Evolutionary conservation across 768 basidiomycete genomes (phyloP).

Genomic region (Pholiota microspora): DNA sequence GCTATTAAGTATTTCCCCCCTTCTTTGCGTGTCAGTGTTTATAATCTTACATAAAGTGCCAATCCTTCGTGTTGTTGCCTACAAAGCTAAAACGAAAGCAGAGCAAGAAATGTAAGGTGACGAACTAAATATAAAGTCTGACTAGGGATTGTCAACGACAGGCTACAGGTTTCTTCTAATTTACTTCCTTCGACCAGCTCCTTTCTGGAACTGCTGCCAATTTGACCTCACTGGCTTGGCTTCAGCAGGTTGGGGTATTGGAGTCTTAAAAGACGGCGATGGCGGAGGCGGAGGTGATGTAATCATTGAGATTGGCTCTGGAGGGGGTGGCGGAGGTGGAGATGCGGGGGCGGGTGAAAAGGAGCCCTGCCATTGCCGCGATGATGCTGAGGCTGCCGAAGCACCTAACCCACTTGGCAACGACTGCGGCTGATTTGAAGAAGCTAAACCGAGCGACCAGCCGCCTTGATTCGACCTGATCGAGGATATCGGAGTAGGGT

Average conservation of each 20-base stretch:
- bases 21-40: slow-evolving; percentile 10
- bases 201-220: slow-evolving; percentile 61
- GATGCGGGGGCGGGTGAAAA: slow-evolving; percentile 16
- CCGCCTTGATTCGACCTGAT: slow-evolving; percentile 9
- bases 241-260: slow-evolving; percentile 15
- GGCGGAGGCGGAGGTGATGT: slow-evolving; percentile 19
- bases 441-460: slow-evolving; percentile 2
- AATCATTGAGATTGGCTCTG: slow-evolving; percentile 18
- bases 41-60: slow-evolving; percentile 10
- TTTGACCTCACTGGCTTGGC: slow-evolving; percentile 39
- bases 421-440: slow-evolving; percentile 2
- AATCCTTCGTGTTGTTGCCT: slow-evolving; percentile 9
- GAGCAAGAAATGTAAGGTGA: neutral
- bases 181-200: slow-evolving; percentile 28
- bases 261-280: slow-evolving; percentile 9
- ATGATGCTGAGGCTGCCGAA: slow-evolving; percentile 7
- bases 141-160: no score
- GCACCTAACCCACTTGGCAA: slow-evolving; percentile 2
- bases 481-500: neutral
- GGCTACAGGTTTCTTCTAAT: no score
- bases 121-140: no score
- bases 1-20: slow-evolving; percentile 41
- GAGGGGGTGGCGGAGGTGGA: slow-evolving; percentile 22
- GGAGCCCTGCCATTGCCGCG: slow-evolving; percentile 12
- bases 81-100: slow-evolving; percentile 1